Base-by-base conservation (phyloP, 2,329 filamentous ascomycete genomes). In the Ploettnerulaceae sp. region DNA sequence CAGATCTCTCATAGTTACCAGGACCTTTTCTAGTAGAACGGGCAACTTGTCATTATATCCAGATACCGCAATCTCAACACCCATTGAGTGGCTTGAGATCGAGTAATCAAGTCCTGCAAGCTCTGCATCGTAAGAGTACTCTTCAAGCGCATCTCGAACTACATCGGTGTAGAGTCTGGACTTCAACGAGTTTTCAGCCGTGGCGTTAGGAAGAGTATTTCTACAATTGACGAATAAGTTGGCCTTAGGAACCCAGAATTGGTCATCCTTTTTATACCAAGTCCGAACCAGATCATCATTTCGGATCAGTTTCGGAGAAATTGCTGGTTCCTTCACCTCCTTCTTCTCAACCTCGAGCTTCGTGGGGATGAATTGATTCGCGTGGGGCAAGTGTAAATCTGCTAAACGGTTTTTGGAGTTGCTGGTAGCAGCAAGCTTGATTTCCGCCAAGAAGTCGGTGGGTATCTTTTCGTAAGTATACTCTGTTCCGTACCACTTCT, bases 261-360 rank as follows among this genome's bases (percentile, higher is more conserved):
- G 89, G 59, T 98, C 93, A 60, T 98, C 93, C 69, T 97, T 97
- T 73, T 98, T 98, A 73, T 83, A 96, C 93, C 93, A 98, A 2
- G 88, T 84, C 22, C 90, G 82, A 1, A 87, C 82, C 25, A 81
- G 71, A 5, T 82, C 75, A 56, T 96, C 91, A 58, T 95, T 89
- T 56, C 90, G 82, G 52, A 98, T 84, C 18, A 98, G 73, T 51
- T 82, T 84, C 0, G 93, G 93, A 0, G 81, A 74, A 45, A 85
- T 76, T 0, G 82, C 72, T 1, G 89, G 85, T 57, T 86, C 79
- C 20, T 80, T 74, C n/a, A 93, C 77, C 26, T 95, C 87, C 67
- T 89, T 95, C 74, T 93, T 95, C 66, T 96, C 89, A 2, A 98
- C 93, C 42, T 95, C 89, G 3, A 98, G 76, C 54, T 93, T 85